A percentile compares a stretch with the other conserved stretches of the same genome.
Conservation (phyloP, 352 stramenopile species). For the Phytophthora palmivora region DNA sequence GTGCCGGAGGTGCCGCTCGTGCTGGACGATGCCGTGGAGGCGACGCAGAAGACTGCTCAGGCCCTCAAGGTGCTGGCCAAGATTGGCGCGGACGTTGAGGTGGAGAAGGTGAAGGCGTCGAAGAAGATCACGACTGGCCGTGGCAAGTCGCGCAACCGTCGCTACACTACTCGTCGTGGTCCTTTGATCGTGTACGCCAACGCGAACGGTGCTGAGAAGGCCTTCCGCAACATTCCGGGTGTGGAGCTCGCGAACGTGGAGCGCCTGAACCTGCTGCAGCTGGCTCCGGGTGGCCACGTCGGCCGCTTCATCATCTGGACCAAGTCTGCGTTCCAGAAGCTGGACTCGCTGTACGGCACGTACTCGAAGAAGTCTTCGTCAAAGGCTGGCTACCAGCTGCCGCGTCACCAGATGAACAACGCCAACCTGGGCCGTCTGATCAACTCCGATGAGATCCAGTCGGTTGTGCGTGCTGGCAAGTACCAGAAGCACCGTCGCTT, state of each 20-base stretch:
- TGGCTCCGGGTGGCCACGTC: constrained; percentile 98
- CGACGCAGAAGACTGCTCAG: constrained; percentile 95
- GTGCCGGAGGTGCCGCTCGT: constrained; percentile 98
- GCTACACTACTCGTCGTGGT: constrained; percentile 95
- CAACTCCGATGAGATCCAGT: constrained; percentile 99
- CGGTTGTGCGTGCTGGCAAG: constrained; percentile 95
- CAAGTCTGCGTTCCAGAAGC: constrained; percentile 96
- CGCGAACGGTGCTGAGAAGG: constrained; percentile 93
- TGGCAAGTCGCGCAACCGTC: constrained; percentile 99
- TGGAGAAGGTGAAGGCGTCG: constrained; percentile 98
- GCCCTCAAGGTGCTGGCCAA: constrained; percentile 95
- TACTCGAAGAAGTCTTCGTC: constrained; percentile 90
- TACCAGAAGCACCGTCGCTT: constrained; percentile 89
- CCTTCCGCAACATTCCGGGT: constrained; percentile 98
- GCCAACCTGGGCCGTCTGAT: constrained; percentile 99
- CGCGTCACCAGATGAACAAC: constrained; percentile 96
- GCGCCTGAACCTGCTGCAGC: constrained; percentile 97
- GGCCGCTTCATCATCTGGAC: constrained; percentile 99
- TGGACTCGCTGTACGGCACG: constrained; percentile 97
- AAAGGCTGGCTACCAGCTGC: constrained; percentile 95
- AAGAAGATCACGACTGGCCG: constrained; percentile 98
- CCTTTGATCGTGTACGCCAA: constrained; percentile 98
- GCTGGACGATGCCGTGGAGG: constrained; percentile 93
- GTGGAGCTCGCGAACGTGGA: constrained; percentile 98
- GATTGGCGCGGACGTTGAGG: constrained; percentile 95